phyloP scores from a whole-genome alignment of 169 alveolate genomes.

The Theileria luwenshuni region DNA sequence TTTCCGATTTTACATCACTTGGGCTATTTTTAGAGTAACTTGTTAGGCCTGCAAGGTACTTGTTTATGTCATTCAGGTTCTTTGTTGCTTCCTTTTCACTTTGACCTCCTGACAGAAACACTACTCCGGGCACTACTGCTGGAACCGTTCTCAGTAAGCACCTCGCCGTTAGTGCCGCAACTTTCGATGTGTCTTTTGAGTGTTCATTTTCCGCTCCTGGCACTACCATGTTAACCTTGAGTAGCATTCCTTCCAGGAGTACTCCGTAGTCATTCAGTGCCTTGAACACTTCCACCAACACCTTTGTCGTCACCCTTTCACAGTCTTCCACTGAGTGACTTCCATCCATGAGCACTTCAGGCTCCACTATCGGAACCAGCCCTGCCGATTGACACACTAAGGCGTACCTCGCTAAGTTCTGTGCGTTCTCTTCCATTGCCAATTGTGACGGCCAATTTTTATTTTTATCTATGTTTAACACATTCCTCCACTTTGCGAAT shows the following conservation, averaged over 20 bases:
- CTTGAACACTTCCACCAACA: slow-evolving; percentile 91
- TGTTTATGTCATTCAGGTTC: slow-evolving; percentile 94
- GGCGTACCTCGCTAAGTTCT: slow-evolving; percentile 98
- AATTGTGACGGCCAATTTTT: slow-evolving; percentile 90
- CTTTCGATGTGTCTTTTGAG: slow-evolving; percentile 61
- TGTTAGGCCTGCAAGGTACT: slow-evolving; percentile 40
- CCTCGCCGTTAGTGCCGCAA: slow-evolving; percentile 93
- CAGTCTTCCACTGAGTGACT: slow-evolving; percentile 93
- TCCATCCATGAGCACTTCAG: slow-evolving; percentile 98
- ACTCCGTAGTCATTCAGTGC: slow-evolving; percentile 93
- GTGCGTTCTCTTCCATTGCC: slow-evolving; percentile 93
- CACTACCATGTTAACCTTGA: slow-evolving; percentile 99
- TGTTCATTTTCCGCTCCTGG: slow-evolving; percentile 88
- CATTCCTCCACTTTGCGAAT: slow-evolving; percentile 99
- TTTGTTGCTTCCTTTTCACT: slow-evolving; percentile 97
- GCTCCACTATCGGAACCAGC: slow-evolving; percentile 99
- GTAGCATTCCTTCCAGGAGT: slow-evolving; percentile 94
- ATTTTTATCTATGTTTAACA: slow-evolving; percentile 89
- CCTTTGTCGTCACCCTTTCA: slow-evolving; percentile 94
- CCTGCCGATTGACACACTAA: slow-evolving; percentile 96
- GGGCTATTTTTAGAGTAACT: neutral
- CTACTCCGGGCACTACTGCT: slow-evolving; percentile 95
- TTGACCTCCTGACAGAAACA: slow-evolving; percentile 99
- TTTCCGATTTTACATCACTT: slow-evolving; percentile 11
- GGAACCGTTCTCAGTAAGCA: slow-evolving; percentile 94